Base-by-base conservation (phyloP, 345 rosid species). In the Sonneratia alba region DNA sequence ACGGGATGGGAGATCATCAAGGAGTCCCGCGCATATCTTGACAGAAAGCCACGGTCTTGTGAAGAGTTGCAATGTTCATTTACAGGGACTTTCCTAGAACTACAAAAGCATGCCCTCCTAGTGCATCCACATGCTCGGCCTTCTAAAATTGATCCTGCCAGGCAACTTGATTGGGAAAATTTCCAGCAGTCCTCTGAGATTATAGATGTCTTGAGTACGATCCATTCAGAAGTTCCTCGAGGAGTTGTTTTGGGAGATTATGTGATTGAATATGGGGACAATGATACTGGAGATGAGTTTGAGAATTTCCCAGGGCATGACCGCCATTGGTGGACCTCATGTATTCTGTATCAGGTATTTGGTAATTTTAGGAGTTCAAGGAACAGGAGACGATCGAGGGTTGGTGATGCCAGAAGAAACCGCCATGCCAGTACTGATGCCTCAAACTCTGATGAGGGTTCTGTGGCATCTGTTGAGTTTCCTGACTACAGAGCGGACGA, bases 141-240 rank as follows among this genome's bases (percentile, higher is more conserved):
- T 51, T 89, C 99, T 0, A 85, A 86, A 77, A 84, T 95, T 15
- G 97, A 92, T 80, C 97, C 99, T 45, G 92, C 94, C 6, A 81
- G 94, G 72, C 88, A 86, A 78, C 96, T 92, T 66, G 99, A 92
- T 72, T 95, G 99, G 97, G 97, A 92, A 55, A 95, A 89, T 81
- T 92, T 95, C 80, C 97, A 95, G 88, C 99, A 92, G 76, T 92
- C 97, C 0, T 90, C 97, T 40, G 99, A 95, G 78, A 95, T 92
- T 27, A 85, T 92, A 32, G 97, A 95, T 74, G 97, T 95, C 71
- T 78, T 92, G 87, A 92, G 97, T 87, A 92, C 97, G 14, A 95
- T 95, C 77, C 97, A 92, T 82, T 92, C 99, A 0, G 99, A 95
- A 79, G 97, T 89, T 48, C 99, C 97, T 0, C 91, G 93, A 1